Percentiles rank a stretch among this genome's conserved stretches.
Conservation (phyloP, 208 protist genomes). For the Leishmania guyanensis region DNA sequence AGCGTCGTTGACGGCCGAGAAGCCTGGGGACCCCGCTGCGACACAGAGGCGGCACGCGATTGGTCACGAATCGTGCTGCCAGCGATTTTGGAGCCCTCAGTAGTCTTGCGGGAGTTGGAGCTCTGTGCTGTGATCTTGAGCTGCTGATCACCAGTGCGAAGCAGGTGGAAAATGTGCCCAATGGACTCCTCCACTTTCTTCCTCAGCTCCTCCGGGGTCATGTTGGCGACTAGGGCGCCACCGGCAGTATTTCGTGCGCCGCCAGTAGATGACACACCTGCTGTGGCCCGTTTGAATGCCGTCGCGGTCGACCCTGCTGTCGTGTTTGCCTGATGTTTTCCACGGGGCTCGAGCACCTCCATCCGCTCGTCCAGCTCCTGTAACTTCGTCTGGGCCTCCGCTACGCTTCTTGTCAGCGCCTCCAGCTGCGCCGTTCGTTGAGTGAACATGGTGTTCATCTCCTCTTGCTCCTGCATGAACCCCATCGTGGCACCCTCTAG, state of each 20-base stretch:
- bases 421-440: constrained; percentile 90
- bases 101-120: not conserved
- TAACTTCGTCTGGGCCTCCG: constrained; percentile 72
- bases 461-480: constrained; percentile 80
- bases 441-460: constrained; percentile 84
- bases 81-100: not conserved
- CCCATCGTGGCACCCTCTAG: constrained; percentile 91
- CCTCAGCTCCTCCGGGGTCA: constrained; percentile 75
- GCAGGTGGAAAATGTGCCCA: constrained; percentile 62
- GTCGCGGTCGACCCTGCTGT: not conserved
- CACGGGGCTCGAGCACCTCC: constrained; percentile 46
- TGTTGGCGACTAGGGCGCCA: constrained; percentile 12
- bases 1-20: not conserved
- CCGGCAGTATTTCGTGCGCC: not conserved
- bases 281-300: not conserved
- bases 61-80: not conserved
- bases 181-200: constrained; percentile 67
- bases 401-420: constrained; percentile 74
- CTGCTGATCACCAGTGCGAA: constrained; percentile 50
- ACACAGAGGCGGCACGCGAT: not conserved
- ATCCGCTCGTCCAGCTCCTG: constrained; percentile 70
- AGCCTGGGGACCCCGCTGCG: not conserved
- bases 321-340: not conserved
- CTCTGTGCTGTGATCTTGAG: constrained; percentile 35
- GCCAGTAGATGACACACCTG: not conserved